phyloP scores from a whole-genome alignment of 2,329 filamentous ascomycete species.

The Orbilia brochopaga region DNA sequence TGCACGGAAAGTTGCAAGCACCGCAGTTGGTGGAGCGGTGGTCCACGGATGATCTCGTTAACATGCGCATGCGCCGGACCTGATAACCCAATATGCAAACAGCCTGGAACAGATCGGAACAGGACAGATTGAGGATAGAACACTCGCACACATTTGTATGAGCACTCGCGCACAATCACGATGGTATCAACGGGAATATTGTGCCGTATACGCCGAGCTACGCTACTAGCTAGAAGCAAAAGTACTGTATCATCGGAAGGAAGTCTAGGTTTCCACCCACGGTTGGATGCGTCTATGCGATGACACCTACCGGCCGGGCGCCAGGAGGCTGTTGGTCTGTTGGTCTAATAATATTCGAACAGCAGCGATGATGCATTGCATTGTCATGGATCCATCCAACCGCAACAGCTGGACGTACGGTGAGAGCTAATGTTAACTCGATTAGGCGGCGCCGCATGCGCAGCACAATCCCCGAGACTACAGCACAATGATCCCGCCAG shows the following conservation, averaged over 20 bases:
- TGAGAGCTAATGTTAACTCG: not conserved
- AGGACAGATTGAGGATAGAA: not conserved
- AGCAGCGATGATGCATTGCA: not conserved
- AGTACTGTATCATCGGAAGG: not conserved
- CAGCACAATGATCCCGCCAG: constrained; percentile 2
- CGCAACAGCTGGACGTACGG: not conserved
- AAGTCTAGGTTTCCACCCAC: not conserved
- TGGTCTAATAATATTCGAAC: constrained; percentile 3
- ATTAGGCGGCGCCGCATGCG: not conserved
- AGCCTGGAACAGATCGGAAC: not conserved
- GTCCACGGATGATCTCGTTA: not conserved
- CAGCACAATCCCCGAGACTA: not conserved
- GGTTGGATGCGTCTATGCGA: not conserved
- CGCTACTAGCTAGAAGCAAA: too few relatives aligned
- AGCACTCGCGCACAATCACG: too few relatives aligned
- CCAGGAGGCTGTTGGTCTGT: constrained; percentile 3
- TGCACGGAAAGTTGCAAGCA: constrained; percentile 2
- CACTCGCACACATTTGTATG: too few relatives aligned
- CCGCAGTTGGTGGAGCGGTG: not conserved
- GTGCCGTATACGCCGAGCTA: too few relatives aligned
- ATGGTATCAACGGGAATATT: too few relatives aligned
- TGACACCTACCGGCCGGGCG: not conserved
- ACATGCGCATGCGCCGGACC: not conserved
- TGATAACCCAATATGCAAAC: constrained; percentile 2
- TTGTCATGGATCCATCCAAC: not conserved